Conservation (phyloP, 2,329 filamentous ascomycete species). For the Torrubiella hemipterigena region DNA sequence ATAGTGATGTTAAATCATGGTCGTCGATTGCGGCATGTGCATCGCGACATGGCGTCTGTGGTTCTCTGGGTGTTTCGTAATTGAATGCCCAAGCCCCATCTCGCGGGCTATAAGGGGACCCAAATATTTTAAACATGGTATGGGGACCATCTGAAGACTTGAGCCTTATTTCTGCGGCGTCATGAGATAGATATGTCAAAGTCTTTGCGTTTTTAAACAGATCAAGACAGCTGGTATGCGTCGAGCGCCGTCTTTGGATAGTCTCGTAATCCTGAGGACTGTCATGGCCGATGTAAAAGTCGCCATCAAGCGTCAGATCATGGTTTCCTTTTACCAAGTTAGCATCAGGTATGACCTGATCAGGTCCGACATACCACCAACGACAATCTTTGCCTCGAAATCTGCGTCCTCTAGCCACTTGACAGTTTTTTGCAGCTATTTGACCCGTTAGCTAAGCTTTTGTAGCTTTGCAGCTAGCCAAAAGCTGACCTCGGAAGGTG, state of each 20-base stretch:
- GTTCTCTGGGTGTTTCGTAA: constrained; percentile 29
- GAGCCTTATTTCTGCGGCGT: constrained; percentile 41
- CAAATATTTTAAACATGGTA: constrained; percentile 55
- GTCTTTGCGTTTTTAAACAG: constrained; percentile 41
- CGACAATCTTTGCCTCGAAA: constrained; percentile 58
- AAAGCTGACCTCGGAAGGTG: constrained; percentile 32
- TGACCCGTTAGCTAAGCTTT: constrained; percentile 5
- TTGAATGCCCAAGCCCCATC: constrained; percentile 54
- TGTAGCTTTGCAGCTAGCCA: constrained; percentile 1
- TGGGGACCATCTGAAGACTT: constrained; percentile 38
- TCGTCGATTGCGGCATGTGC: constrained; percentile 8
- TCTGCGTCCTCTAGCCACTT: constrained; percentile 55
- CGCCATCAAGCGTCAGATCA: constrained; percentile 57
- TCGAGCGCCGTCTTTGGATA: too few relatives aligned
- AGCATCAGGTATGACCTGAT: not conserved
- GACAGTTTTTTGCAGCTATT: constrained; percentile 43
- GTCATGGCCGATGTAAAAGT: constrained; percentile 45
- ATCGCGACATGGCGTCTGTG: not conserved
- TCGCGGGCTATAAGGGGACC: constrained; percentile 53
- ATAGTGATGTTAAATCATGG: constrained; percentile 29
- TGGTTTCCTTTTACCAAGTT: constrained; percentile 50
- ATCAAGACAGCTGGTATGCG: constrained; percentile 37
- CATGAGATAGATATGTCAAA: constrained; percentile 55
- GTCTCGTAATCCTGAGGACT: constrained; percentile 42
- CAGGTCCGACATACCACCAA: constrained; percentile 40